Evolutionary conservation across 768 basidiomycete species (phyloP), one percentile per base, ranked within the genome.

Genomic region (Agaricus subrufescens): DNA sequence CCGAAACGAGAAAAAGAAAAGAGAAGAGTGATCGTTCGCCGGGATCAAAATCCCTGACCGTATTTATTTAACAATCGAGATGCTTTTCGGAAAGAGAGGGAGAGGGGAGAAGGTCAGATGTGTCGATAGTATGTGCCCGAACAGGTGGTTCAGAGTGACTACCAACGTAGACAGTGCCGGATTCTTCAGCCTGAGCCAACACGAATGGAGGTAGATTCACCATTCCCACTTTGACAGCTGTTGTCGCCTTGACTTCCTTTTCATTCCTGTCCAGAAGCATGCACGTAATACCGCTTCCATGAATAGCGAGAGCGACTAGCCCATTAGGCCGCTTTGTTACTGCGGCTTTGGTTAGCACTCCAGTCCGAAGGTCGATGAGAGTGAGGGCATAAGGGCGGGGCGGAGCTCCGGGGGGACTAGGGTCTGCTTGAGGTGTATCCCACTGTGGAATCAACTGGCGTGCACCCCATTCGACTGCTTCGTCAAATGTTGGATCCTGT

Each of bases 171-270:
- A 56, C 49, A 15, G 55, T 56, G 4, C 48, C 55, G 4, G 49
- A 44, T 1, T 37, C 25, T 23, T 50, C 34, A 25, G 48, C 39
- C 19, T 56, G 48, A 11, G 55, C 55, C 3, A 66, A 56, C 4
- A 63, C 56, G 43, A 65, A 66, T 11, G 65, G 50, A 1, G 65
- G 63, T 3, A 66, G 15, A 46, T 63, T 64, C 7, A 37, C 57
- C 65, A 66, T 66, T 10, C 61, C 65, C 14, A 64, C 63, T 34
- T 60, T 52, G 11, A 25, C 29, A n/a, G 51, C 39, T 8, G 57
- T 46, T 5, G 55, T 44, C 15, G 55, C 14, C 14, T n/a, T 30
- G 3, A 31, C 43, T 9, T 29, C 40, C 39, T 52, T 55, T 9
- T 54, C 46, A 3, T 62, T 46, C 27, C 63, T 60, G 44, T 60